Evolutionary conservation across 2,329 filamentous ascomycete species (phyloP), one percentile per base, ranked within the genome.

Genomic region (Aspergillus fructus): DNA sequence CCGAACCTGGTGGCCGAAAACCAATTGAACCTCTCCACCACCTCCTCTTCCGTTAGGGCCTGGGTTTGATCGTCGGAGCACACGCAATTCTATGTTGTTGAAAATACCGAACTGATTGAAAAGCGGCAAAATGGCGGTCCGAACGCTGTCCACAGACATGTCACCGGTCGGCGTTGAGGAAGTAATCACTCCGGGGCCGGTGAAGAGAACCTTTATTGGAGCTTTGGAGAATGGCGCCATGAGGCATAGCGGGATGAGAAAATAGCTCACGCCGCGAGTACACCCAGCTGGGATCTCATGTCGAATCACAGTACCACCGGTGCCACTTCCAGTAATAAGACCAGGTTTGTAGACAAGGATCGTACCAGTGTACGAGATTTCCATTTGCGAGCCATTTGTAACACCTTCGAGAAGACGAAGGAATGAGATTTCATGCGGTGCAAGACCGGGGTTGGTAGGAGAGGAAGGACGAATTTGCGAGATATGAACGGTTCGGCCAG

Each of bases 331-430:
- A 0, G 91, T 94, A 68, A 99, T 96, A 41, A 99, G 81, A 37
- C 94, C 94, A 0, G 94, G 94, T 64, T 90, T 89, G 78, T 96
- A 99, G 39, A 93, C 88, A 55, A 99, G 85, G 1, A 91, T 93
- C 0, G 94, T 97, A 71, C 94, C 94, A 1, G 92, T 97, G 78
- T 96, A 94, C 11, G 92, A 96, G 66, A 99, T 96, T 70, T 97
- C 93, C 78, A 97, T 91, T 55, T 89, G 87, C 57, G 90, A 90
- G 77, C 94, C 94, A 81, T 99, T 99, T 70, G 94, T 99, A 68
- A 99, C 83, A 65, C 91, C 85, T 75, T 97, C 94, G 70, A 99
- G 87, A 17, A 99, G 89, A 56, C 94, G 93, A 33, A 99, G 84
- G 75, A 99, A 93, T 47, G 94, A 97, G 68, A 97, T 88, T 78